Conservation (phyloP, 2,329 filamentous ascomycete genomes). For the Grosmannia clavigera region DNA sequence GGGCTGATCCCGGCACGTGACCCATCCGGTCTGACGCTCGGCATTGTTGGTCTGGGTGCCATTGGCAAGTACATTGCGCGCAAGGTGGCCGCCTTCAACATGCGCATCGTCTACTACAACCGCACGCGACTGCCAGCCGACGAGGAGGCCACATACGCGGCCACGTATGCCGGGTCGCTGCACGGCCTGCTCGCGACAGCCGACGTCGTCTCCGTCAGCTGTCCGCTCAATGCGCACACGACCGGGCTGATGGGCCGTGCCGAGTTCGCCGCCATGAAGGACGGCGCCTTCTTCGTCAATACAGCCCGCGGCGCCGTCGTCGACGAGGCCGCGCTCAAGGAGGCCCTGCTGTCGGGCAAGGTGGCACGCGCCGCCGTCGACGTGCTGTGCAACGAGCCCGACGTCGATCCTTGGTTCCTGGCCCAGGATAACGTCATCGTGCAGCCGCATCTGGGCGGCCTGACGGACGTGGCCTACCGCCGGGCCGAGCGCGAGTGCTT, state of each 20-base stretch:
- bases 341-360: constrained; percentile 2
- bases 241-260: constrained; percentile 14
- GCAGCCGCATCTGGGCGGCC: constrained; percentile 13
- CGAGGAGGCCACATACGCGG: constrained; percentile 22
- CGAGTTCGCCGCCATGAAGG: constrained; percentile 22
- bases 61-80: constrained; percentile 32
- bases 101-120: constrained; percentile 32
- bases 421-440: not conserved
- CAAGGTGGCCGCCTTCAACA: constrained; percentile 27
- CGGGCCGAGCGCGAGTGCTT: constrained; percentile 17
- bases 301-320: constrained; percentile 7
- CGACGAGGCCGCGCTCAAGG: constrained; percentile 6
- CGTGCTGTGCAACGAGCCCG: constrained; percentile 24
- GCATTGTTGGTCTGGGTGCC: constrained; percentile 34
- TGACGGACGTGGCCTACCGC: constrained; percentile 13
- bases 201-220: constrained; percentile 28
- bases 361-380: constrained; percentile 21
- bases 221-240: constrained; percentile 28
- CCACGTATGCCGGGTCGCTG: constrained; percentile 24
- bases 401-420: constrained; percentile 46
- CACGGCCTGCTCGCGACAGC: constrained; percentile 25
- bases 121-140: constrained; percentile 21
- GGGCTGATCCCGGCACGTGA: constrained; percentile 25
- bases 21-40: constrained; percentile 30
- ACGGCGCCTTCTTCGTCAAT: constrained; percentile 7